Base-by-base conservation (phyloP, 169 alveolate species). In the Babesia ovata region DNA sequence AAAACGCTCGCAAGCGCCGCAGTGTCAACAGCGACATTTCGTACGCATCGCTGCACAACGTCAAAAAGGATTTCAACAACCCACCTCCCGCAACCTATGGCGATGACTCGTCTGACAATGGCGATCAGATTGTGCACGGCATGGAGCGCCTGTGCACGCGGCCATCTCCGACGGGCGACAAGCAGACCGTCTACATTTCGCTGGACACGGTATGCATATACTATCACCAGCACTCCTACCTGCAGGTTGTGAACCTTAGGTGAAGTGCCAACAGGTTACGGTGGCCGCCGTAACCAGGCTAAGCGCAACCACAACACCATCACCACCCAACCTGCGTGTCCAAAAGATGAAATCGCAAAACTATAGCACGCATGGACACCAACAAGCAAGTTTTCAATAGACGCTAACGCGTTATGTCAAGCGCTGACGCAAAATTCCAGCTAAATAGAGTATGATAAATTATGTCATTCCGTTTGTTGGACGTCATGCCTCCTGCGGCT, bases 61-160 rank as follows among this genome's bases (percentile, higher is more conserved):
- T 28, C 2, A 67, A 67, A 53, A 67, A 67, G 65, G 26, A 67
- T 39, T 67, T 67, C 66, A 67, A 67, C 60, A 59, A 52, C 9
- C 63, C 63, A 14, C 76, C 76, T 9, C 12, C 50, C 13, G 39
- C 6, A 33, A 33, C 10, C 39, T 33, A 33, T 4, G 14, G 36
- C 6, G 0, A 0, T 14, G 66, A 9, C 46, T 0, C 65, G 4
- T n/a, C 63, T 16, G 76, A 67, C 39, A 67, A 66, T 48, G 76
- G 53, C 57, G 46, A 56, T 2, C 39, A 2, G 39, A 33, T 6
- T 2, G 10, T 2, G 2, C 6, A 4, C 39, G 63, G 22, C 9
- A 22, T 10, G 12, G 73, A 63, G 60, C 17, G 21, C 29, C 46
- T 39, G n/a, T 11, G 16, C n/a, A 7, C 16, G 39, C 26, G 45